phyloP scores from a whole-genome alignment of 1,284 basidiomycete genomes.

The Trametes polyzona region DNA sequence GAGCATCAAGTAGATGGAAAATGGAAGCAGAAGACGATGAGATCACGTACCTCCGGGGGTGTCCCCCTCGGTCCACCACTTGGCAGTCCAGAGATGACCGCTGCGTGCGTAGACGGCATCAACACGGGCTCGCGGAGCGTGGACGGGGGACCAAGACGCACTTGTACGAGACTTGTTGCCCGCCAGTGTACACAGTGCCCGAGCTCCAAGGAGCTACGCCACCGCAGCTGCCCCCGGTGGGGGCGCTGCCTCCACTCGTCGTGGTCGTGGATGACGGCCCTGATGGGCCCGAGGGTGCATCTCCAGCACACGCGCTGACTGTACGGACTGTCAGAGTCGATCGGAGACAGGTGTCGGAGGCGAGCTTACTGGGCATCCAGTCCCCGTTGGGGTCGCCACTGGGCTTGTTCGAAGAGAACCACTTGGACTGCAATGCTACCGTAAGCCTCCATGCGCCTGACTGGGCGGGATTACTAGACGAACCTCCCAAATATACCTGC shows the following conservation, averaged over 20 bases:
- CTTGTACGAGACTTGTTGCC: slow-evolving; percentile 52
- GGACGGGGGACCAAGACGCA: slow-evolving; percentile 35
- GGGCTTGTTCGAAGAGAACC: slow-evolving; percentile 56
- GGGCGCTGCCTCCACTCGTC: slow-evolving; percentile 29
- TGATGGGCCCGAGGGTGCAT: slow-evolving; percentile 30
- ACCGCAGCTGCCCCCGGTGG: slow-evolving; percentile 45
- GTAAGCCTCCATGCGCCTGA: slow-evolving; percentile 6
- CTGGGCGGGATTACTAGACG: slow-evolving; percentile 8
- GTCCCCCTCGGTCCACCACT: slow-evolving; percentile 64
- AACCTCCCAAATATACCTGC: slow-evolving; percentile 70
- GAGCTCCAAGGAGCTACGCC: slow-evolving; percentile 58
- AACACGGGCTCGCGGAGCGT: slow-evolving; percentile 21
- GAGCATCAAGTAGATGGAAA: not conserved
- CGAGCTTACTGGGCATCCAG: slow-evolving; percentile 63
- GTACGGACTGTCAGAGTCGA: slow-evolving; percentile 13
- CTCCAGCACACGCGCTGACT: slow-evolving; percentile 61
- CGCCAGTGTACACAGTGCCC: slow-evolving; percentile 49
- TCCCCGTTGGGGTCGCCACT: slow-evolving; percentile 54
- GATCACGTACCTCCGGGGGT: slow-evolving; percentile 48
- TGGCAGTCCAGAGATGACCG: slow-evolving; percentile 53
- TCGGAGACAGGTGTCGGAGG: not conserved
- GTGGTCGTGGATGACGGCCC: slow-evolving; percentile 33
- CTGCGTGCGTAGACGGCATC: slow-evolving; percentile 24
- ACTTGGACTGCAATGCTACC: slow-evolving; percentile 53
- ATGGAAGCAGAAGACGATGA: not conserved